Conservation (phyloP, 2,329 filamentous ascomycete genomes). For the Sclerotiophoma versabilis region DNA sequence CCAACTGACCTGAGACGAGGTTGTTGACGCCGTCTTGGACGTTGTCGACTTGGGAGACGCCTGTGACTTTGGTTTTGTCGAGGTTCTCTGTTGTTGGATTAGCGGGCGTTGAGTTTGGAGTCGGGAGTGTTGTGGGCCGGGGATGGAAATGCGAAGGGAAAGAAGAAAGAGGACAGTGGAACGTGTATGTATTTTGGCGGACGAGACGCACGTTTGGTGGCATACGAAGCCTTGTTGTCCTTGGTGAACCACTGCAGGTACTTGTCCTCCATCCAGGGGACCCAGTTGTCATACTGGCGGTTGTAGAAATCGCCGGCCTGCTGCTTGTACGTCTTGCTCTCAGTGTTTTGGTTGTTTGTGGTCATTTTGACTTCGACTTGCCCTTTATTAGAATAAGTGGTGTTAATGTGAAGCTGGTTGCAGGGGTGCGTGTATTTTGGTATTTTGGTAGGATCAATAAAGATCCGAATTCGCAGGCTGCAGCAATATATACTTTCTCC, state of each 20-base stretch:
- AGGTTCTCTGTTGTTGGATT: constrained; percentile 62
- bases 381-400: not conserved
- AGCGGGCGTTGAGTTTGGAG: too few species aligned
- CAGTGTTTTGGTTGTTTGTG: constrained; percentile 4
- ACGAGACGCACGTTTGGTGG: constrained; percentile 66
- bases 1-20: constrained; percentile 69
- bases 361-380: constrained; percentile 4
- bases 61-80: constrained; percentile 73
- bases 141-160: too few species aligned
- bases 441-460: not conserved
- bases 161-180: too few species aligned
- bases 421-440: not conserved
- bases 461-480: not conserved
- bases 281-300: constrained; percentile 75
- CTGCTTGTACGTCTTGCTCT: constrained; percentile 41
- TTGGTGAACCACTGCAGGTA: constrained; percentile 77
- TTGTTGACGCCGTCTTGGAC: constrained; percentile 72
- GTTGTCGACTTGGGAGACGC: constrained; percentile 69
- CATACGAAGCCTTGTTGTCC: constrained; percentile 78
- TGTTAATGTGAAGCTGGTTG: not conserved
- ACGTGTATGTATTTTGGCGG: too few species aligned
- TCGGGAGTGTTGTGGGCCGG: too few species aligned
- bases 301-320: constrained; percentile 65
- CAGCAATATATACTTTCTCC: constrained; percentile 1
- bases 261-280: constrained; percentile 77